Percentiles rank a stretch among this genome's conserved stretches.
Evolutionary conservation across 148 eudicot genomes (phyloP).

Genomic region (Amaranthus palmeri): DNA sequence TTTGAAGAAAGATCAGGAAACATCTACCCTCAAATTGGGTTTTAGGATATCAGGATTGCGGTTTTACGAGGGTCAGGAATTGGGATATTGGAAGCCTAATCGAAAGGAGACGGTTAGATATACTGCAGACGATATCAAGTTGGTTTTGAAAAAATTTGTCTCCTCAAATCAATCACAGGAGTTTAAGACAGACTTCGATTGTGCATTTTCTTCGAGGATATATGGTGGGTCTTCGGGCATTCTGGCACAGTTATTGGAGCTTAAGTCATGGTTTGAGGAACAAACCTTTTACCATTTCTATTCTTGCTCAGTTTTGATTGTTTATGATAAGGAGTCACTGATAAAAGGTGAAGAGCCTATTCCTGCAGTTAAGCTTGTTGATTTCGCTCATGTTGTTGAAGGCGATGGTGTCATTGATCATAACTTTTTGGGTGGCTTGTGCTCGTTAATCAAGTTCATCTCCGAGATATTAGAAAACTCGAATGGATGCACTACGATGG

Average conservation of each 20-base stretch:
- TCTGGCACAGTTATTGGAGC: slow-evolving; percentile 65
- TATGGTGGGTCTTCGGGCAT: slow-evolving; percentile 73
- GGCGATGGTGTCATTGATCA: slow-evolving; percentile 80
- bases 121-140: slow-evolving; percentile 50
- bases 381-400: slow-evolving; percentile 85
- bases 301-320: slow-evolving; percentile 64
- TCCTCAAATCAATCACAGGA: slow-evolving; percentile 45
- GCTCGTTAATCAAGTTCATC: slow-evolving; percentile 82
- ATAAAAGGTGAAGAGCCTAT: slow-evolving; percentile 29
- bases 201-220: slow-evolving; percentile 48
- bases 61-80: slow-evolving; percentile 34
- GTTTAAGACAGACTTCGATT: slow-evolving; percentile 35
- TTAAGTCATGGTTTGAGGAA: slow-evolving; percentile 92
- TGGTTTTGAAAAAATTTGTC: slow-evolving; percentile 60
- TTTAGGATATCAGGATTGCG: slow-evolving; percentile 78
- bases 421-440: slow-evolving; percentile 91
- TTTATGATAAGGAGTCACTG: slow-evolving; percentile 49
- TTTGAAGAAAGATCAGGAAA: slow-evolving; percentile 52
- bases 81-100: slow-evolving; percentile 73
- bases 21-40: slow-evolving; percentile 54
- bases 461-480: slow-evolving; percentile 37
- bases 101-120: slow-evolving; percentile 26
- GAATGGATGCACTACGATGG: slow-evolving; percentile 4
- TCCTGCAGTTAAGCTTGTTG: slow-evolving; percentile 71
- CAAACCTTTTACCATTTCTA: slow-evolving; percentile 75